Base-by-base conservation (phyloP, 148 eudicot genomes). In the Vaccinium vitisidaea region DNA sequence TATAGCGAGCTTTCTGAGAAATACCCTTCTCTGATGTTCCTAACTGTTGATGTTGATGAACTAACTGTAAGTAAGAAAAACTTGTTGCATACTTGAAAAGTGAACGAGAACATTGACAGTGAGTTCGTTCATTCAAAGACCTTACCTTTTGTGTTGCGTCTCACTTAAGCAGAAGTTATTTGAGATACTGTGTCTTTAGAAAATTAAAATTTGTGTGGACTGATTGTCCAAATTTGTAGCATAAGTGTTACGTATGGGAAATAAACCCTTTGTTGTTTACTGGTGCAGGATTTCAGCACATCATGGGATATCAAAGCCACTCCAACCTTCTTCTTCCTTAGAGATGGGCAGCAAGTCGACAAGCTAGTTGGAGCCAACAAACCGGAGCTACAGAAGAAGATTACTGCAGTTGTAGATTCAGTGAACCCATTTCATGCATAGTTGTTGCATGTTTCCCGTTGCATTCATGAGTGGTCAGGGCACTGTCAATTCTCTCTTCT, bases 281-380 rank as follows among this genome's bases (percentile, higher is more conserved):
- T 79, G 83, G 32, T 90, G 89, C 96, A 97, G 99, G 99, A 97
- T 54, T 92, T 97, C 16, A 97, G 99, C 87, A 89, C 98, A 75
- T 92, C 97, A 81, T 93, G 89, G 92, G 99, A 95, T 83, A 95
- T 97, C 78, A 95, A 97, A 87, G 99, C 99, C 65, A 97, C 99
- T 63, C 99, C 99, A 36, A 97, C 98, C 43, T 97, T 95, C 95
- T 97, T 97, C 92, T 97, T 97, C 88, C 93, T 97, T 11, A 92
- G 89, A 89, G 94, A 94, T 77, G 99, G 98, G 71, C 89, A 93
- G 77, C 95, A 97, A 86, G 80, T 97, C 27, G 99, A 97, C 86
- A 97, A 97, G 82, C 94, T 97, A 32, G 99, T 97, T 13, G 99
- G 99, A 55, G 97, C 98, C 83, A 97, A 97, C 89, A 95, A 94